phyloP scores from a whole-genome alignment of 2,329 filamentous ascomycete genomes.

The Colletotrichum euphorbiae region DNA sequence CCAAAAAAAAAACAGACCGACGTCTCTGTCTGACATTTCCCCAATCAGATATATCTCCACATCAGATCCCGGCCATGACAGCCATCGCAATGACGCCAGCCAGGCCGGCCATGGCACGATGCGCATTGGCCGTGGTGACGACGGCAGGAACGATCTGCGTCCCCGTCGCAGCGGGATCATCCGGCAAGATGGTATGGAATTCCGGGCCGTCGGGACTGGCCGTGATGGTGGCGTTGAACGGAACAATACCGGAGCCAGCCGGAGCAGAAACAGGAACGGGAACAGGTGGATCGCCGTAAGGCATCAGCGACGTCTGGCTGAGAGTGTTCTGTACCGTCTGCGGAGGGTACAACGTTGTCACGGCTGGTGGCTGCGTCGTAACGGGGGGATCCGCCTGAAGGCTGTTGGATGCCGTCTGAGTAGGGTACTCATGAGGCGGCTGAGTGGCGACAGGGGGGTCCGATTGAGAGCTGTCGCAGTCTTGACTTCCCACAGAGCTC shows the following conservation, averaged over 20 bases:
- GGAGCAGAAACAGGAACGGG: neutral
- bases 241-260: rapidly evolving
- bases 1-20: slow-evolving; percentile 12
- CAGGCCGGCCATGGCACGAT: slow-evolving; percentile 3
- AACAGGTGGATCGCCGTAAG: slow-evolving; percentile 19
- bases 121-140: slow-evolving; percentile 27
- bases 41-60: neutral
- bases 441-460: neutral
- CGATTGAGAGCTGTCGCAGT: slow-evolving; percentile 12
- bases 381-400: slow-evolving; percentile 8
- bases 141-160: slow-evolving; percentile 15
- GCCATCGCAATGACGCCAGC: slow-evolving; percentile 3
- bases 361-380: neutral
- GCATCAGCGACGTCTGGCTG: slow-evolving; percentile 7
- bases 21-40: neutral
- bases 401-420: neutral
- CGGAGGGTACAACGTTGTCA: neutral
- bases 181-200: slow-evolving; percentile 29
- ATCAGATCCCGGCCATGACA: slow-evolving; percentile 17
- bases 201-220: slow-evolving; percentile 12
- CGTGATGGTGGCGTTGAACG: slow-evolving; percentile 18
- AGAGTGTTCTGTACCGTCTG: neutral
- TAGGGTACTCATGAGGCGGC: neutral
- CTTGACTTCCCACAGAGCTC: slow-evolving; percentile 10
- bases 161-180: slow-evolving; percentile 12